Percentiles rank a stretch among this genome's conserved stretches.
Conservation (phyloP, 495 filamentous ascomycete species). For the Venustampulla echinocandica region DNA sequence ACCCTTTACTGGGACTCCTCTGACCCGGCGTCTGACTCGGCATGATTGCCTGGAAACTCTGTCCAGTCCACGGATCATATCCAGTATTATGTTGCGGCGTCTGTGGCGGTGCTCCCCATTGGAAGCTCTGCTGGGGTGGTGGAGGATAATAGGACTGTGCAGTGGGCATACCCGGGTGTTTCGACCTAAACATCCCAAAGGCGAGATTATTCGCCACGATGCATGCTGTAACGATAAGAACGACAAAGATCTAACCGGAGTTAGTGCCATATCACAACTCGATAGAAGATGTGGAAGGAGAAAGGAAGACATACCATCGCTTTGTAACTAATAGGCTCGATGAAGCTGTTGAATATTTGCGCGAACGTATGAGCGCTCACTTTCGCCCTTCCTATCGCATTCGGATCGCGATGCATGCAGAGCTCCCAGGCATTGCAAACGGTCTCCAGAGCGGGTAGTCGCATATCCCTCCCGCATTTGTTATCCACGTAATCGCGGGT, state of each 20-base stretch:
- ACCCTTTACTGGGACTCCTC: constrained; percentile 22
- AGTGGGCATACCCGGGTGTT: constrained; percentile 25
- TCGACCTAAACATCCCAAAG: constrained; percentile 37
- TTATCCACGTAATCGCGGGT: constrained; percentile 62
- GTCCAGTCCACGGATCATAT: constrained; percentile 10
- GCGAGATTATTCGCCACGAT: constrained; percentile 49
- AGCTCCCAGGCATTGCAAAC: constrained; percentile 70
- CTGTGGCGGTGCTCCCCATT: constrained; percentile 19
- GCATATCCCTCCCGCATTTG: constrained; percentile 47
- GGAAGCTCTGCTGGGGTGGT: constrained; percentile 11
- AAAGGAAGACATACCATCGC: constrained; percentile 46
- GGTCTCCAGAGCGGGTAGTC: constrained; percentile 63
- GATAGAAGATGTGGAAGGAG: not conserved
- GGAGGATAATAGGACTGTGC: constrained; percentile 9
- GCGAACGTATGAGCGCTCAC: constrained; percentile 72
- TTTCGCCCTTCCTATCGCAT: constrained; percentile 54
- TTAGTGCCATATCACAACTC: not conserved
- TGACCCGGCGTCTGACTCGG: constrained; percentile 18
- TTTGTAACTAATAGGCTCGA: constrained; percentile 66
- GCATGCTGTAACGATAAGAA: constrained; percentile 46
- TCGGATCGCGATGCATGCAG: constrained; percentile 75
- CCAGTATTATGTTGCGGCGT: constrained; percentile 11
- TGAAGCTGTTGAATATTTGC: constrained; percentile 66
- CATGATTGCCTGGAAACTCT: constrained; percentile 18
- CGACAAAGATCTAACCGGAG: constrained; percentile 38